Evolutionary conservation across 306 rosid species (phyloP), one percentile per base, ranked within the genome.

Genomic region (Corylus avellana): DNA sequence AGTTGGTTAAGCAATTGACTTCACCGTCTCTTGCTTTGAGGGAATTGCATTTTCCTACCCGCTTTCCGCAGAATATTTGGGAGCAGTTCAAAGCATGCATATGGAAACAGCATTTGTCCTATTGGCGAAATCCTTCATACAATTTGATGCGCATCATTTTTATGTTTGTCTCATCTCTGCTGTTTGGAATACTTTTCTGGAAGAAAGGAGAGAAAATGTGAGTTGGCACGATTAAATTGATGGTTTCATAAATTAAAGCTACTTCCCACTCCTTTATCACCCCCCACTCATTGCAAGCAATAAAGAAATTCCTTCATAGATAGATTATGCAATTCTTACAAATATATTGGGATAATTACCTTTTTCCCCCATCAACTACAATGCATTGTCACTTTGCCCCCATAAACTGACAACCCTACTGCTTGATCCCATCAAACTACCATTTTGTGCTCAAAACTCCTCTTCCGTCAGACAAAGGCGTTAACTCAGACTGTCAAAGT

Each of bases 51-150:
- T 92, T 92, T 84, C 72, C 70, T 5, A 80, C 86, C 50, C 86
- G 83, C 70, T 92, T 83, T 80, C 78, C 97, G 17, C 91, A 82
- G 73, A 77, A 81, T 54, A 77, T 86, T 47, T 86, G 88, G 91
- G 90, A 76, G 78, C 97, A 89, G 81, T 90, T 89, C 68, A 92
- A 86, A 83, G 82, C 87, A 1, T 90, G 97, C 83, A 70, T 88
- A 50, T 92, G 92, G 97, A 92, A 90, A 79, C 94, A 90, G 22
- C 74, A 86, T 73, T 78, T 89, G 85, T 86, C 97, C 46, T 88
- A 91, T 58, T 91, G 97, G 97, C 90, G 97, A 86, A 89, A 82
- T 81, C 93, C 93, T 75, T 84, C 89, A 7, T 86, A 86, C 89
- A 89, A 91, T 80, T 82, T 89, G 81, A 70, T 50, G 49, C 89